Base-by-base conservation (phyloP, 768 basidiomycete species). In the Postia placenta region DNA sequence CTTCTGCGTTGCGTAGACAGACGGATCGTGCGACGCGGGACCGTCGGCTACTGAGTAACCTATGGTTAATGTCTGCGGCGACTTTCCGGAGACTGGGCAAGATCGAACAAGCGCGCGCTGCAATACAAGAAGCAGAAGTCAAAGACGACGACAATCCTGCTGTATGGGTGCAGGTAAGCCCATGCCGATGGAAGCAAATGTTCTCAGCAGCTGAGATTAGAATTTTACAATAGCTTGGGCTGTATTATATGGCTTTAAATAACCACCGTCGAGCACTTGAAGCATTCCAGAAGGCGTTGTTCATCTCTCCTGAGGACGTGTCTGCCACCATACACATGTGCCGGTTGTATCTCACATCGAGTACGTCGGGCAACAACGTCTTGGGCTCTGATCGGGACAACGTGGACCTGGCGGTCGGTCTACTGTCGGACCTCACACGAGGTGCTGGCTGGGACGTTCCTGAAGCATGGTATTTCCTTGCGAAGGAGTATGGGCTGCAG, bases 51-150 rank as follows among this genome's bases (percentile, higher is more conserved):
- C 69, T 96, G 50, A 88, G 85, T 50, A 83, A 92, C 56, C 68
- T 97, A 5, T 99, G 96, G 96, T 68, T 96, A 4, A 90, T 92
- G 78, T 88, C 86, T 5, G 91, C 95, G 0, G 92, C 96, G 14
- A 96, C 91, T 0, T 98, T 97, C 70, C 74, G 96, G 40, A 71
- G 96, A 51, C 69, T 87, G 47, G 90, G 90, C 11, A 92, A 92
- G 69, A 77, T 90, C 47, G 94, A 96, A 50, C 91, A 97, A 58
- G 84, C 89, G 0, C 81, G 82, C 44, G 94, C 83, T 11, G 85
- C 95, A 2, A 92, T 98, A 39, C 91, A 92, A 62, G 95, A 99
- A 66, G 96, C 95, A 0, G 95, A 99, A 63, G 82, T 86, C 3
- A 75, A 80, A 55, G 91, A 95, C 61, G 85, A 90, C 55, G 76